Evolutionary conservation across 805 yeast genomes (phyloP).

Genomic region (Starmerella sp.): DNA sequence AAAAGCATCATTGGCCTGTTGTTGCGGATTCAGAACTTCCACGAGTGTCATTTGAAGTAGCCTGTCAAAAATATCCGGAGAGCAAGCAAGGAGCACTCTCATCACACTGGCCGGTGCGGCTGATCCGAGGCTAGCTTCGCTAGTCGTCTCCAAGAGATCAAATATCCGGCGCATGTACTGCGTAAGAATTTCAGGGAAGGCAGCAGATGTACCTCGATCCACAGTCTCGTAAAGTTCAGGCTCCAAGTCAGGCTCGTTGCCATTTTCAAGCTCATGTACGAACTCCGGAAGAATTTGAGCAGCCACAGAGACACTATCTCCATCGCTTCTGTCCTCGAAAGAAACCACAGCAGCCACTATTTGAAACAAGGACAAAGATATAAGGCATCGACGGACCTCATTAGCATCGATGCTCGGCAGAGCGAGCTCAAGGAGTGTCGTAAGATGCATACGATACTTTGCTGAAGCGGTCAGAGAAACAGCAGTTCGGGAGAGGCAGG

Average conservation of each 20-base stretch:
- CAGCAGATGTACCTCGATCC: slow-evolving; percentile 58
- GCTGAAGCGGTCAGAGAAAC: slow-evolving; percentile 56
- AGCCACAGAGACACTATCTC: slow-evolving; percentile 7
- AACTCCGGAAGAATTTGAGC: slow-evolving; percentile 12
- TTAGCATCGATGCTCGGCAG: slow-evolving; percentile 81
- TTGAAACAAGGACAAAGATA: slow-evolving; percentile 57
- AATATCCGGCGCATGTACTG: slow-evolving; percentile 50
- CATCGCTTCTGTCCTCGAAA: slow-evolving; percentile 42
- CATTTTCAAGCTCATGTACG: slow-evolving; percentile 10
- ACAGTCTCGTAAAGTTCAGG: slow-evolving; percentile 42
- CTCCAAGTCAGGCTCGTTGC: slow-evolving; percentile 7
- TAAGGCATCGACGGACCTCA: slow-evolving; percentile 62
- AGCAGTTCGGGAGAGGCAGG: slow-evolving; percentile 51
- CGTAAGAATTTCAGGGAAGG: slow-evolving; percentile 50
- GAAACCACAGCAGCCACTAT: slow-evolving; percentile 65
- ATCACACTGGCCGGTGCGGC: slow-evolving; percentile 15
- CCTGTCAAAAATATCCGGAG: slow-evolving; percentile 24
- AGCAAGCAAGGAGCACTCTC: slow-evolving; percentile 16
- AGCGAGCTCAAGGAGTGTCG: slow-evolving; percentile 57
- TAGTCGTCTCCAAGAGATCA: slow-evolving; percentile 46
- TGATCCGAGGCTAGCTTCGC: slow-evolving; percentile 10
- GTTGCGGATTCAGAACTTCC: slow-evolving; percentile 46
- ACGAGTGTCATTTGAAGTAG: slow-evolving; percentile 30
- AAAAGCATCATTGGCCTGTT: slow-evolving; percentile 49
- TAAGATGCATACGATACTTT: slow-evolving; percentile 62